Base-by-base conservation (phyloP, 1,284 basidiomycete genomes). In the Polyporus tsugae region DNA sequence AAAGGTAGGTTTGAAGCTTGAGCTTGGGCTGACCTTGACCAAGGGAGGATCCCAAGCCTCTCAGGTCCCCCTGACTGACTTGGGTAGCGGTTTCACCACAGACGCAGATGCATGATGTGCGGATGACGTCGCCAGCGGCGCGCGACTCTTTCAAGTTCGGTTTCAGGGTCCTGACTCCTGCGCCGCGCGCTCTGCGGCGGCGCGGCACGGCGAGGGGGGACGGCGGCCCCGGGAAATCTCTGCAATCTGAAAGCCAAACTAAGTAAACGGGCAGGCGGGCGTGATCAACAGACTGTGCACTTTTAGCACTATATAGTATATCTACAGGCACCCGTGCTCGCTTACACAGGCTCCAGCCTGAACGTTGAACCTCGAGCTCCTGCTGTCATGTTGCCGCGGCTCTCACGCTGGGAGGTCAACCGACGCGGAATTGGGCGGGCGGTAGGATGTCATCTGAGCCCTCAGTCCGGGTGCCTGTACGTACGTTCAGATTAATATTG, bases 281-380 rank as follows among this genome's bases (percentile, higher is more conserved):
- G 19, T 29, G 29, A 29, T 29, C 29, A 29, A 29, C 2, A 29
- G 29, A 29, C 29, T 29, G 29, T 29, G 29, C 29, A 29, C 29
- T 29, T 29, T 29, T 1, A 29, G 29, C 53, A 55, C 33, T 35
- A 55, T 55, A 55, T 55, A 55, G 15, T 35, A 55, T 55, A 55
- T 55, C 53, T 2, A 55, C 52, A 55, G 53, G 53, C 53, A 55
- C 53, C 22, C 22, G 11, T 13, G n/a, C 53, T 35, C 53, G 53
- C 53, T 55, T 55, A 19, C n/a, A n/a, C n/a, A n/a, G n/a, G n/a
- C n/a, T n/a, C n/a, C n/a, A n/a, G n/a, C n/a, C n/a, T n/a, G n/a
- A n/a, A n/a, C n/a, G n/a, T n/a, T n/a, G n/a, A n/a, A n/a, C n/a
- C n/a, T n/a, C n/a, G n/a, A n/a, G n/a, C n/a, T n/a, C n/a, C n/a